A percentile compares a stretch with the other conserved stretches of the same genome.
These are phyloP conservation scores for Abrus pulchellus DNA, from an alignment of 306 rosid species.

Conservation along the genomic window DNA sequence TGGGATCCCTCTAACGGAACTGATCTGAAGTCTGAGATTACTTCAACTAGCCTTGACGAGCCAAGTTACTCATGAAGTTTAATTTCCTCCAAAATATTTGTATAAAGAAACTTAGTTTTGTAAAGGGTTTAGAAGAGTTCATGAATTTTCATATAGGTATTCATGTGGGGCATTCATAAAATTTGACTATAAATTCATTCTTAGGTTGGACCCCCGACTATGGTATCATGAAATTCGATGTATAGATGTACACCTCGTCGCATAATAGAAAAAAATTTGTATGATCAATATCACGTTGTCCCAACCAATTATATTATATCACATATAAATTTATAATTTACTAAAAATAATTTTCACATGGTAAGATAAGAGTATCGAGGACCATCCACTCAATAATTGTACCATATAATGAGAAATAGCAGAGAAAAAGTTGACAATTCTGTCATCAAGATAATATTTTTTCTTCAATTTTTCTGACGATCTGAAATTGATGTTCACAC, in stretches of 20 bases:
- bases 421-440: not conserved
- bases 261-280: no score
- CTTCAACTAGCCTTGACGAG: conserved; percentile 62
- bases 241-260: not conserved
- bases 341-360: no score
- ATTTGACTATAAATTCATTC: conserved; percentile 30
- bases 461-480: not conserved
- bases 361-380: no score
- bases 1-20: conserved; percentile 54
- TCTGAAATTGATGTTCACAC: not conserved
- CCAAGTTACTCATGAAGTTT: conserved; percentile 47
- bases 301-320: no score
- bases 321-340: no score
- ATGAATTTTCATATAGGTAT: conserved; percentile 5
- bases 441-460: not conserved
- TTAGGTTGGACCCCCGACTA: conserved; percentile 8
- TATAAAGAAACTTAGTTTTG: conserved; percentile 22
- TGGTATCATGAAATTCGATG: conserved; percentile 31
- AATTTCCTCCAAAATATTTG: conserved; percentile 32
- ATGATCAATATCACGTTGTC: no score
- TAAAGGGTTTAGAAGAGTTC: conserved; percentile 34
- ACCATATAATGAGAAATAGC: not conserved
- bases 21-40: conserved; percentile 55
- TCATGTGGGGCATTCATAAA: conserved; percentile 16
- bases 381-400: no score